Evolutionary conservation across 2,329 filamentous ascomycete genomes (phyloP), one percentile per base, ranked within the genome.

Genomic region (Aspergillus ochraceus): DNA sequence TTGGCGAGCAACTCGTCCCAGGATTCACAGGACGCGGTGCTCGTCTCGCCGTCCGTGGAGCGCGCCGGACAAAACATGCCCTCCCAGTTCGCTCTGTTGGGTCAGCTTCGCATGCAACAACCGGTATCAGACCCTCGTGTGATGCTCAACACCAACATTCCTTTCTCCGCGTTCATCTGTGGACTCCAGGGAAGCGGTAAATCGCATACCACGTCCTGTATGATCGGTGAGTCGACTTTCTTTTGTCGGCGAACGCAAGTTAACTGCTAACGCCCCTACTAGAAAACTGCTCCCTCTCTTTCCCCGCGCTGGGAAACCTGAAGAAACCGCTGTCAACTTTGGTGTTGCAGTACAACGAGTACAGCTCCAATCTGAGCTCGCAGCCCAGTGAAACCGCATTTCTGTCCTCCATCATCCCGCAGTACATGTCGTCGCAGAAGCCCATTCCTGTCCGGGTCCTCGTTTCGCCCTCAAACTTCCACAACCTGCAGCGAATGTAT

Each of bases 141-240:
- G 10, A 54, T 63, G 54, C 58, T 64, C 2, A 64, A 64, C 30
- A 59, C 62, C 3, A 64, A 64, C 36, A 50, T 64, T 0, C 86
- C 86, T 0, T 85, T 80, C 63, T 87, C 84, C 0, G 76, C 80
- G 0, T 88, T 88, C 68, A 84, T 89, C 20, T 89, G 86, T 60
- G 86, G 86, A 1, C 83, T 83, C 1, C 86, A 88, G 65, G 86
- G 86, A 0, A 83, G 81, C 47, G 86, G 86, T 0, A 88, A 88
- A 66, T 84, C 81, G 20, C 84, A 88, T 59, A 87, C 85, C 0
- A 74, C 87, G 2, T 82, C 84, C 0, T 86, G 82, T 64, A 74
- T 89, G 52, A 74, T 88, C 0, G 60, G 62, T 64, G 54, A 24
- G 39, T 42, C 17, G 14, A 20, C 39, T 8, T 20, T 29, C 6